Evolutionary conservation across 192 early-diverging fungal species (phyloP), one percentile per base, ranked within the genome.

Genomic region (Backusella tuberculispora): DNA sequence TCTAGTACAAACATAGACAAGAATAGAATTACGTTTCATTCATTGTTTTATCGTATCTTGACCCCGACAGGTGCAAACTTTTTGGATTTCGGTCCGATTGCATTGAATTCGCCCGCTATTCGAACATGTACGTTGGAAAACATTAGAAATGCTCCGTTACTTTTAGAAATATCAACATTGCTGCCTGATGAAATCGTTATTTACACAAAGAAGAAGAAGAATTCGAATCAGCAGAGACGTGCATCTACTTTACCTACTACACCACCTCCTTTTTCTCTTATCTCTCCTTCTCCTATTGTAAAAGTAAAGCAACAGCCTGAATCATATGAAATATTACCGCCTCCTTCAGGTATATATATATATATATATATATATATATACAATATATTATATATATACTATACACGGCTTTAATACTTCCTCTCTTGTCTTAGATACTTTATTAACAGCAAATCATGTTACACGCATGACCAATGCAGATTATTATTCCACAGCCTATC

Each of bases 1-100:
- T 87, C 90, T 65, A 95, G 95, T 60, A 95, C 90, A 13, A 97
- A 99, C 72, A 93, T 98, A 63, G 97, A 99, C 85, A 94, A 96
- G 74, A 92, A 96, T 69, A 87, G 93, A 14, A 92, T 99, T 42
- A 98, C 97, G 0, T 97, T 95, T 80, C 97, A 99, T 81, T 96
- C 95, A 7, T 75, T 99, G 37, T 99, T 97, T 67, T 99, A 99
- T 84, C 87, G 95, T 74, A 94, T 91, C 76, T 81, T 92, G 66
- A 97, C 87, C 37, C 87, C 90, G 14, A 89, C 87, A 66, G 93
- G 94, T 34, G 85, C 95, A 14, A 97, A 99, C 84, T 98, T 95
- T 84, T 76, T 99, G 45, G 96, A 99, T 78, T 98, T 98, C 83
- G 97, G 97, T 4, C 80, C 89, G 1, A 93, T 95, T 2, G 88